Conservation (phyloP, 2,329 filamentous ascomycete species). For the Chaetomiaceae sp. region DNA sequence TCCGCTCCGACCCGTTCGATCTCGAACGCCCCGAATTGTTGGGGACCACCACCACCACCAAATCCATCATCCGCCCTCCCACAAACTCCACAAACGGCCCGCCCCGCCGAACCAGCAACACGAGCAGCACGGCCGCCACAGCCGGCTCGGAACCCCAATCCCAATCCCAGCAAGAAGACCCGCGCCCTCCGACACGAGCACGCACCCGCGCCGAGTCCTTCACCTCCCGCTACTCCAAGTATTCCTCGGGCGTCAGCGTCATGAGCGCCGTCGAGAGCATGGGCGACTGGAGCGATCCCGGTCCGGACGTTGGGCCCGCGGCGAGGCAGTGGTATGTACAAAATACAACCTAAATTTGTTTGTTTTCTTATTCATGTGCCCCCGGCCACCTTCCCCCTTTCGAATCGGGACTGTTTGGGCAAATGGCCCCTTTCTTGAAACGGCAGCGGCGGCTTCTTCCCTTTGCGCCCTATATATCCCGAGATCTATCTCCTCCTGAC, state of each 20-base stretch:
- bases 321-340: constrained; percentile 18
- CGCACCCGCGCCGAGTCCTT: constrained; percentile 39
- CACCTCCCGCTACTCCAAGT: constrained; percentile 24
- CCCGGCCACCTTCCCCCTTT: too few species aligned
- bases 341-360: too few species aligned
- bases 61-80: too few species aligned
- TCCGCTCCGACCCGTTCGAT: constrained; percentile 62
- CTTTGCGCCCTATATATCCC: too few species aligned
- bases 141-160: not conserved
- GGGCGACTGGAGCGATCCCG: constrained; percentile 50
- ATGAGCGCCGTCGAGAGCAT: constrained; percentile 18
- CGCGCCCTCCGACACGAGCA: constrained; percentile 7
- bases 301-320: constrained; percentile 47
- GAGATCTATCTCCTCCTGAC: too few species aligned
- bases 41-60: constrained; percentile 25
- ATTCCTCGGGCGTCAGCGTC: constrained; percentile 42
- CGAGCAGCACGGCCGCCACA: constrained; percentile 27
- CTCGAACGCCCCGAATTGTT: constrained; percentile 52
- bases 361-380: too few species aligned
- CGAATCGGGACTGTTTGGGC: too few species aligned
- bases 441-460: too few species aligned
- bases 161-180: not conserved
- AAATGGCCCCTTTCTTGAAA: too few species aligned
- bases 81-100: too few species aligned
- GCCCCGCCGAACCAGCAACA: constrained; percentile 27